These are phyloP conservation scores for Termitomyces sp. DNA, from an alignment of 1,284 basidiomycete species.

Conservation along the genomic window DNA sequence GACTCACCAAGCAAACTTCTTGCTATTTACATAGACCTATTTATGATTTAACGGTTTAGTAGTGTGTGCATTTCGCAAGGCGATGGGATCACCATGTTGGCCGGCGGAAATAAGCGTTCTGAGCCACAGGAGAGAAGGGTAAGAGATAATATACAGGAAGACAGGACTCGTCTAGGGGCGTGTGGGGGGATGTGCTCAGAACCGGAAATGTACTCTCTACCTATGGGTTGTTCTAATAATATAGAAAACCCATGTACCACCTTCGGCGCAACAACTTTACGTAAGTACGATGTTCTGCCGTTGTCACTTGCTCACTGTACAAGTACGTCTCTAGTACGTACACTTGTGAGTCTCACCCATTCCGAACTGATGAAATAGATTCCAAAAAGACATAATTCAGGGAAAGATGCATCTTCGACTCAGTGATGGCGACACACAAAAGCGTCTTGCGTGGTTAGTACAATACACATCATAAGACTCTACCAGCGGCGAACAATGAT, in stretches of 20 bases:
- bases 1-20: constrained; percentile 76
- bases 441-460: background rate
- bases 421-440: background rate
- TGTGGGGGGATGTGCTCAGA: background rate
- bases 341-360: no score
- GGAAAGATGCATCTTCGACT: background rate
- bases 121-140: background rate
- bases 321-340: no score
- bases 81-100: constrained; percentile 15
- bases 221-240: no score
- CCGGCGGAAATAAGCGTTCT: background rate
- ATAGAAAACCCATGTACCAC: no score
- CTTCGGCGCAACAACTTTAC: background rate
- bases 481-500: background rate
- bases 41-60: constrained; percentile 1
- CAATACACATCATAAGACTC: background rate
- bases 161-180: background rate
- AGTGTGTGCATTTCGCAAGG: background rate
- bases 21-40: constrained; percentile 72
- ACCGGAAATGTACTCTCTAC: background rate
- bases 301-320: no score
- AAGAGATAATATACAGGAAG: background rate
- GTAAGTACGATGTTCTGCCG: background rate
- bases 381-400: no score
- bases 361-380: no score